Percentiles rank a stretch among this genome's conserved stretches.
Evolutionary conservation across 2,329 filamentous ascomycete species (phyloP).

Genomic region (Calonectria pteridis): DNA sequence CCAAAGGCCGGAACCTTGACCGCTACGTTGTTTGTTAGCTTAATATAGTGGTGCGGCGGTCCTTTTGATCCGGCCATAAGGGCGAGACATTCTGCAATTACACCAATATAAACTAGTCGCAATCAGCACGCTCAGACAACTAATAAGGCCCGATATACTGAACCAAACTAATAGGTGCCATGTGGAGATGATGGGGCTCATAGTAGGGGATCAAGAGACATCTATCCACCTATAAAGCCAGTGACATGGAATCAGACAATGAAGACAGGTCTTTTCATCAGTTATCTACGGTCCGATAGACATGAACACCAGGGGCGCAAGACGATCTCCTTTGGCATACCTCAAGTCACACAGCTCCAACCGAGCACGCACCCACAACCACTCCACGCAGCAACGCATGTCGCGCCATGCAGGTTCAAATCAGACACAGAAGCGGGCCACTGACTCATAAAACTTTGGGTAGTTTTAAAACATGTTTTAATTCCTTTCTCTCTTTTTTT

Average conservation of each 20-base stretch:
- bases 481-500: neutral
- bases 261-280: neutral
- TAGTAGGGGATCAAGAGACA: neutral
- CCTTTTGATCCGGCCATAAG: neutral
- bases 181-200: neutral
- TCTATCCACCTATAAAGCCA: neutral
- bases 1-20: neutral
- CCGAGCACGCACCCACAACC: slow-evolving; percentile 29
- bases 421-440: neutral
- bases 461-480: neutral
- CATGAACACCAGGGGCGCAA: neutral
- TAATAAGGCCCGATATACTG: neutral
- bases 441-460: neutral
- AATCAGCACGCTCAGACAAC: neutral
- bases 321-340: neutral
- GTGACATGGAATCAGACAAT: too few species aligned
- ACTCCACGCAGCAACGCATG: slow-evolving; percentile 19
- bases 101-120: neutral
- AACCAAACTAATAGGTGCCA: neutral
- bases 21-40: neutral
- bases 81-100: neutral
- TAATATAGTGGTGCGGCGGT: neutral
- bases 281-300: neutral
- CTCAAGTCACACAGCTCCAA: neutral
- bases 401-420: slow-evolving; percentile 24